Evolutionary conservation across 192 early-diverging fungal genomes (phyloP).

Genomic region (Rhizophagus clarus): DNA sequence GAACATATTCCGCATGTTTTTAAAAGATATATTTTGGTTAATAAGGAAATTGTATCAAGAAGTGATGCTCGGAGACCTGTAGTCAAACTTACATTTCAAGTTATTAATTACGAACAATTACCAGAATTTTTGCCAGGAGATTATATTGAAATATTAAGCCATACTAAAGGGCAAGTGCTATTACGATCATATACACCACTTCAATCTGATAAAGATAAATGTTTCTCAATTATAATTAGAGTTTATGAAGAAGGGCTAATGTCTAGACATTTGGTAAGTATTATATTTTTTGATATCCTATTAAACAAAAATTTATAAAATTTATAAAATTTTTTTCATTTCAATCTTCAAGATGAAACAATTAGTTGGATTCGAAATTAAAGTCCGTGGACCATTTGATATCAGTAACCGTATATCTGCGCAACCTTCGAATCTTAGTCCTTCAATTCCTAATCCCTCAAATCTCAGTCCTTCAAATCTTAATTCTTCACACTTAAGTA

Average conservation of each 20-base stretch:
- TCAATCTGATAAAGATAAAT: background rate
- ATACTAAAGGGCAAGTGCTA: slow-evolving; percentile 27
- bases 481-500: background rate
- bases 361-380: slow-evolving; percentile 28
- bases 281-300: too few species aligned
- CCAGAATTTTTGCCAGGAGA: slow-evolving; percentile 30
- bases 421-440: background rate
- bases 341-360: slow-evolving; percentile 14
- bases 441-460: background rate
- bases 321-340: too few species aligned
- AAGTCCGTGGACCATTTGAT: slow-evolving; percentile 30
- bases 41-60: slow-evolving; percentile 7
- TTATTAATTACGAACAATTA: background rate
- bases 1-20: too few species aligned
- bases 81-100: slow-evolving; percentile 18
- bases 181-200: slow-evolving; percentile 23
- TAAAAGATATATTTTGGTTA: slow-evolving; percentile 18
- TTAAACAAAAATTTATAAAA: too few species aligned
- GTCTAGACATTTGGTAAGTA: slow-evolving; percentile 4
- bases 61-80: background rate
- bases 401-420: background rate
- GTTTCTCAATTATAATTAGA: slow-evolving; percentile 25
- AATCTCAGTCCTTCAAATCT: background rate
- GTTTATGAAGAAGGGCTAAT: slow-evolving; percentile 30
- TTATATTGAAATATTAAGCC: slow-evolving; percentile 22